Base-by-base conservation (phyloP, 2,329 filamentous ascomycete species). In the Pseudogymnoascus sp. region DNA sequence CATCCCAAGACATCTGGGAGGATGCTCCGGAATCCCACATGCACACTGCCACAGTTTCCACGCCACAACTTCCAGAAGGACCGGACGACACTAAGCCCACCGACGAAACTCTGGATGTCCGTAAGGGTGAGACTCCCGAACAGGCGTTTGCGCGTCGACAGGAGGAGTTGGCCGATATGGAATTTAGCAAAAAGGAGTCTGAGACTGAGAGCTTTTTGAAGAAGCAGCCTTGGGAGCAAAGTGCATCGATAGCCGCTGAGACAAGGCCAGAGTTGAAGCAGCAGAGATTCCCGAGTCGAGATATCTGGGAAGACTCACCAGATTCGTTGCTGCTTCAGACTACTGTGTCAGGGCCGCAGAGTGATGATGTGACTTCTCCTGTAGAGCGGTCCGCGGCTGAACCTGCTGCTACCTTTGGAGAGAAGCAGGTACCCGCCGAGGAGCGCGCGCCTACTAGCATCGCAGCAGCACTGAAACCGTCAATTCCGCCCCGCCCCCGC, bases 1-100 rank as follows among this genome's bases (percentile, higher is more conserved):
- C 94, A 1, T 97, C 92, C 74, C 89, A 92, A 73, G 94, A 99
- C 72, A 85, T 97, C 40, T 99, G 94, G 94, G 94, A 99, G 77
- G 95, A 99, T 73, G 88, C 91, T 0, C 94, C 95, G 3, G 88
- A 87, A 71, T 96, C 92, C 74, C 80, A 90, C 60, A 86, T 94
- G 70, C 85, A 83, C 70, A 87, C 84, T 35, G 87, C 92, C 2
- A 92, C 90, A 64, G 93, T 97, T 6, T 90, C 88, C 2, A 94
- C 90, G 0, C 92, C 92, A 1, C 89, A 92, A 69, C 71, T 82
- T 33, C 77, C 80, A 0, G 80, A 79, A 63, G 79, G 82, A 12
- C 61, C 62, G 12, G 67, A 68, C 25, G 65, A 62, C 18, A 21
- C 36, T n/a, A 58, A 40, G 36, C 4, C 37, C 52, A 37, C 25